Evolutionary conservation across 2,329 filamentous ascomycete species (phyloP).

Genomic region (Trichothecium roseum): DNA sequence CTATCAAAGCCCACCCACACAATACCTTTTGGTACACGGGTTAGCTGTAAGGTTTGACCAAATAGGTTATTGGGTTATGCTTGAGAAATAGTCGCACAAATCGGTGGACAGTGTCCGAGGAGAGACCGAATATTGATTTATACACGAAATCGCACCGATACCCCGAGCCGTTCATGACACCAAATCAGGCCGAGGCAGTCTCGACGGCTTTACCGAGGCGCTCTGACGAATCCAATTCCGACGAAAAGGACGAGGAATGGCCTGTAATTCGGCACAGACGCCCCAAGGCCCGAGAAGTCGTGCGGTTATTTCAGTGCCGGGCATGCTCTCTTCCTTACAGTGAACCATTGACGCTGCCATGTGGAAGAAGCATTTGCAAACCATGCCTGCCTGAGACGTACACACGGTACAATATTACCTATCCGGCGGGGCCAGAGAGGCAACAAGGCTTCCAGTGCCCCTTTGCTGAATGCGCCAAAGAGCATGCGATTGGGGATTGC

Average conservation of each 20-base stretch:
- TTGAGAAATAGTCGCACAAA: too few species aligned
- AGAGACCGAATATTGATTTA: too few species aligned
- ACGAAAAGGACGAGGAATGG: slow-evolving; percentile 1
- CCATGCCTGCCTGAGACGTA: slow-evolving; percentile 60
- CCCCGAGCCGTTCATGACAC: slow-evolving; percentile 11
- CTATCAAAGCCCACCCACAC: too few species aligned
- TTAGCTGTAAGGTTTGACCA: too few species aligned
- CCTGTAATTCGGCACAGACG: slow-evolving; percentile 4
- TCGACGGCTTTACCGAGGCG: slow-evolving; percentile 8
- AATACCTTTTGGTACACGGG: too few species aligned
- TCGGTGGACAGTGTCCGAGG: neutral
- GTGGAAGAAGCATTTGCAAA: slow-evolving; percentile 69
- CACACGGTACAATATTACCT: slow-evolving; percentile 61
- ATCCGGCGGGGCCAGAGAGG: slow-evolving; percentile 58
- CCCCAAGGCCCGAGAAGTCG: slow-evolving; percentile 16
- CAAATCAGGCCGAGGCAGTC: slow-evolving; percentile 9
- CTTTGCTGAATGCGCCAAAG: slow-evolving; percentile 51
- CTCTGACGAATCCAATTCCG: neutral
- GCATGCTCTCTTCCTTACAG: slow-evolving; percentile 59
- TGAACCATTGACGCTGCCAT: slow-evolving; percentile 67
- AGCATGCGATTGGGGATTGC: slow-evolving; percentile 72
- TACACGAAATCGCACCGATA: too few species aligned
- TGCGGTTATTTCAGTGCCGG: slow-evolving; percentile 69
- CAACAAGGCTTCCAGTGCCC: slow-evolving; percentile 66
- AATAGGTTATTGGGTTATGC: too few species aligned